These are phyloP conservation scores for Naganishia friedmannii DNA, from an alignment of 768 basidiomycete species.

Conservation along the genomic window DNA sequence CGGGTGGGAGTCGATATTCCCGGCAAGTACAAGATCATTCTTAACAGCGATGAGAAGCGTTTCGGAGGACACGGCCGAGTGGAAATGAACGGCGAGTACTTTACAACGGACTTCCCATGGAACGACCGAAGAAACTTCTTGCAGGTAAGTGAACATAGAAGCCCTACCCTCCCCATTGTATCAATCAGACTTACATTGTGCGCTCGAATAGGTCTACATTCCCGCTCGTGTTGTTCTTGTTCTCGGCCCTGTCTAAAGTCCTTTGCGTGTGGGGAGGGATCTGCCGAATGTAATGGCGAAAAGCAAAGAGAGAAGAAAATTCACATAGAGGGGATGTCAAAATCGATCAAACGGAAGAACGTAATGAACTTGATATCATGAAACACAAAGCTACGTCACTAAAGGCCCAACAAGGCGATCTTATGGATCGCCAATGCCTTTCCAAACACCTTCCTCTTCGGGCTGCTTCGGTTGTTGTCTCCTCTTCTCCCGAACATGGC, in stretches of 20 bases:
- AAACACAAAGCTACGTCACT: not conserved
- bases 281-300: too few species aligned
- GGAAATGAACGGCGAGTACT: slow-evolving; percentile 62
- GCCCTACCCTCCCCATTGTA: not conserved
- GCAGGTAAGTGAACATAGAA: slow-evolving; percentile 59
- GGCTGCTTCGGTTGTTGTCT: too few species aligned
- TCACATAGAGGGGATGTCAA: not conserved
- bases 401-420: too few species aligned
- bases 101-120: slow-evolving; percentile 86
- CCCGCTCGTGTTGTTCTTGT: slow-evolving; percentile 46
- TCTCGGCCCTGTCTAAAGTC: slow-evolving; percentile 34
- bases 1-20: slow-evolving; percentile 80
- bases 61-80: slow-evolving; percentile 91
- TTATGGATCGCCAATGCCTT: too few species aligned
- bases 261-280: not conserved
- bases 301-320: not conserved
- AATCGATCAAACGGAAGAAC: not conserved
- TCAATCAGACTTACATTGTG: not conserved
- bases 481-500: too few species aligned
- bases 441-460: too few species aligned
- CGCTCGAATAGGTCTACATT: slow-evolving; percentile 39
- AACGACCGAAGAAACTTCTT: slow-evolving; percentile 85
- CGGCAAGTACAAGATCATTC: slow-evolving; percentile 77
- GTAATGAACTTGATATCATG: not conserved
- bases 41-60: slow-evolving; percentile 78